These are phyloP conservation scores for Neurospora sp. DNA, from an alignment of 495 filamentous ascomycete species.

Conservation along the genomic window DNA sequence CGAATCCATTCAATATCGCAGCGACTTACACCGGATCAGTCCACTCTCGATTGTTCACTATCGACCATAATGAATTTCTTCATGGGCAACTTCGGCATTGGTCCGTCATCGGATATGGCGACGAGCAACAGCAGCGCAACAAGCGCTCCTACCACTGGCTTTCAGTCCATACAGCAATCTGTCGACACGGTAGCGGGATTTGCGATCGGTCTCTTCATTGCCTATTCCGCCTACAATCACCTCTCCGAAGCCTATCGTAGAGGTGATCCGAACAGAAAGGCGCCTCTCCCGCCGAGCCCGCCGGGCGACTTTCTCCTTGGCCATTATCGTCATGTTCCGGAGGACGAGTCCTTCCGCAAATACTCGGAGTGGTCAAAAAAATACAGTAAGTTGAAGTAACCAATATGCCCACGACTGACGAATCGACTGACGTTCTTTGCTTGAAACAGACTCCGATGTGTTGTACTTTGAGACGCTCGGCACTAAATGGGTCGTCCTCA, in stretches of 20 bases:
- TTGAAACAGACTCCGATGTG: conserved; percentile 21
- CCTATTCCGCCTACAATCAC: not conserved
- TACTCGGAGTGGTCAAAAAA: conserved; percentile 31
- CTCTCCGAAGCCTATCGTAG: not conserved
- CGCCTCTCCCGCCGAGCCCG: conserved; percentile 28
- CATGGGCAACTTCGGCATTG: not conserved
- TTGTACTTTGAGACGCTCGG: conserved; percentile 33
- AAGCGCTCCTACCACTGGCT: not conserved
- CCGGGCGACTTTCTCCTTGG: conserved; percentile 31
- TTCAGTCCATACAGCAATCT: not conserved
- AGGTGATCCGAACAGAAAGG: not conserved
- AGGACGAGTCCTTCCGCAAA: conserved; percentile 28
- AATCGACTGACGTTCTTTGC: not conserved
- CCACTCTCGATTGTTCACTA: not conserved
- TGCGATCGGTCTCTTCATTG: not conserved
- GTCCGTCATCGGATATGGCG: not conserved
- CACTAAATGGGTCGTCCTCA: conserved; percentile 31
- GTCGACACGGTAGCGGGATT: not conserved
- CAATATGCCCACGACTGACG: not conserved
- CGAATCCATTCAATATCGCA: not conserved
- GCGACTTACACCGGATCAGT: not conserved
- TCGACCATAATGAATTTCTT: not conserved
- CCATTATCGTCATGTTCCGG: conserved; percentile 29
- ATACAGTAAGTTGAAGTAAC: conserved; percentile 19
- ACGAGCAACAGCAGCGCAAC: not conserved